Evolutionary conservation across 768 basidiomycete species (phyloP), one percentile per base, ranked within the genome.

Genomic region (Hygrocybe coccinea): DNA sequence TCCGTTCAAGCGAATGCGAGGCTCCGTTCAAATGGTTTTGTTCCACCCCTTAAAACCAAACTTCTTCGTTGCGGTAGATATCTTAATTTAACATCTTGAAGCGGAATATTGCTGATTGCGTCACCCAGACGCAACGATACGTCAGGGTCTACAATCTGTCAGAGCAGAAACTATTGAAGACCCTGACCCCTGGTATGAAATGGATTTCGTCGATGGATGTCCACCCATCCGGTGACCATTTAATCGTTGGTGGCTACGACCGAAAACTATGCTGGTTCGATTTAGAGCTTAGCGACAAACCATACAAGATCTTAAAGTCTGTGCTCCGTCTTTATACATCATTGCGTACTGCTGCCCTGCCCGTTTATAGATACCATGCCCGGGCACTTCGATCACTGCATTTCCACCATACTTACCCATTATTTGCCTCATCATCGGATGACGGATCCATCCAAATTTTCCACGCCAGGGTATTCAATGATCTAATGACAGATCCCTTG

Each of bases 241-340:
- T 99, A 58, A 92, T 99, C 58, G 91, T 99, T 49, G 97, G 97
- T 56, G 92, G 92, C 46, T 98, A 98, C 70, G 97, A 99, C 74
- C 87, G 90, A 62, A 97, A 97, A 70, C 75, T 99, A 14, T 95
- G 93, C 69, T 99, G 97, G 97, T 98, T 98, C 70, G 97, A 99
- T 75, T 77, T 99, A 60, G 97, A 98, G 65, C 83, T 99, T 54
- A 91, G 88, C 62, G 88, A 91, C 59, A 97, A 95, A 69, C 97
- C 97, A 1, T 99, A 95, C 80, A 97, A 97, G 74, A 84, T 97
- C 53, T 75, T 99, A 63, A 83, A 92, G 93, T 61, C 79, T 71
- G 37, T 50, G 25, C 12, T 44, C 38, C 38, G 8, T 12, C 39
- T 33, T 47, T 38, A 10, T 12, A 17, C 15, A 22, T 21, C 8